phyloP scores from a whole-genome alignment of 73 alveolate species.

The Diophrys appendiculata region DNA sequence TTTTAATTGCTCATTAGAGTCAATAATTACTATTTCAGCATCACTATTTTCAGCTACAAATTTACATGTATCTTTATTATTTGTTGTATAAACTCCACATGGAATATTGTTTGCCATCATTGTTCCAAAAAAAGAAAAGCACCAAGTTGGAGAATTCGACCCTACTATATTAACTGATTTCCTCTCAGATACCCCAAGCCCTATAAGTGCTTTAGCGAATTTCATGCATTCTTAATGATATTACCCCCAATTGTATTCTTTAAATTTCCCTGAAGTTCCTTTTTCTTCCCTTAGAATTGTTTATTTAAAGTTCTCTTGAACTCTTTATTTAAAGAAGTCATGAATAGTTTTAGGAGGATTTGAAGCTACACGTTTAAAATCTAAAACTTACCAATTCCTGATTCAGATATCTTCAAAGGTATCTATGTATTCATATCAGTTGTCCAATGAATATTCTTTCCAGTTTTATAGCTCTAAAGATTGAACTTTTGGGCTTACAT shows the following conservation, averaged over 20 bases:
- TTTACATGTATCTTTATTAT: constrained; percentile 69
- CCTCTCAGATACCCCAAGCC: constrained; percentile 39
- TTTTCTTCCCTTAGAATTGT: constrained; percentile 12
- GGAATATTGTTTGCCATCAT: constrained; percentile 17
- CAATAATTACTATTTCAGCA: constrained; percentile 66
- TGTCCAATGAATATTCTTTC: constrained; percentile 67
- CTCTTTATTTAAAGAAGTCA: background rate
- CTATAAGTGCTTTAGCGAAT: constrained; percentile 47
- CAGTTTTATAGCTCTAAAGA: no score
- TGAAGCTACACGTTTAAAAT: background rate
- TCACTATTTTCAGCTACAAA: constrained; percentile 72
- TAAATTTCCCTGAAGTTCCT: constrained; percentile 26
- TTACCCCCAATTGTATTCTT: constrained; percentile 33
- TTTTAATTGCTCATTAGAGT: constrained; percentile 52
- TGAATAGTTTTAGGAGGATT: background rate
- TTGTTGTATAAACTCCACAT: constrained; percentile 56
- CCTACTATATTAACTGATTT: constrained; percentile 53
- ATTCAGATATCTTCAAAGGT: constrained; percentile 51
- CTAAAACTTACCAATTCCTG: constrained; percentile 20
- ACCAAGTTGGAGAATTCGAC: constrained; percentile 61
- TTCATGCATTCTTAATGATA: constrained; percentile 2
- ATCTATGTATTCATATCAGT: constrained; percentile 56
- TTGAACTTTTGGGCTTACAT: no score
- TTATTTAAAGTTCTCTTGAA: background rate
- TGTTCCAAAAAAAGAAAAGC: constrained; percentile 49